Base-by-base conservation (phyloP, 78 protist species). In the Emiliania huxleyi region DNA sequence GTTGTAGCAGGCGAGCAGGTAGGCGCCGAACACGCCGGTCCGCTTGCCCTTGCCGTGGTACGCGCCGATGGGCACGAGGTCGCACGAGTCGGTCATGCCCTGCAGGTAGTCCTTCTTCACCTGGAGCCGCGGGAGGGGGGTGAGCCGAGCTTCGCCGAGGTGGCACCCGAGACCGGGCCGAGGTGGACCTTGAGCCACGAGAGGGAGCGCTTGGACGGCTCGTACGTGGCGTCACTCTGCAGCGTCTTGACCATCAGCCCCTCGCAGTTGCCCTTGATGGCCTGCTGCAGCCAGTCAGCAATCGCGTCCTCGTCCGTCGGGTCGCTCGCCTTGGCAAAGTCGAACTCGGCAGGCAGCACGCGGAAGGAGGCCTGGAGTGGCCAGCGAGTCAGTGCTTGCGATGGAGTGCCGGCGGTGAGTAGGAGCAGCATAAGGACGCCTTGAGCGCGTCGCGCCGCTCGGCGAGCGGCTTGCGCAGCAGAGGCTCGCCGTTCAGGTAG, bases 181-280 rank as follows among this genome's bases (percentile, higher is more conserved):
- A n/a, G n/a, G n/a, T n/a, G n/a, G n/a, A n/a, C n/a, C 79, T 98
- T 98, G 87, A 98, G 94, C 99, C 99, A 98, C 38, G 96, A 96
- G 93, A 90, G 90, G 21, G 99, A 96, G 1, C 99, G 95, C 22
- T 71, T 43, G 23, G 94, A 42, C 2, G 91, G 43, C 77, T 87
- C 77, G 55, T 81, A 49, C 40, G 48, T 44, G 18, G 94, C 96
- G n/a, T 96, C 96, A n/a, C 35, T 91, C 35, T 93, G 89, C 56
- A 97, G 95, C 22, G 99, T 94, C 93, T 98, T 98, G 91, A 98
- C 97, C 99, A 99, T 98, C 42, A 99, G 96, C 18, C 99, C 99
- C 90, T 99, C 99, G 75, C 99, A 98, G 91, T 90, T 91, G 55
- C 44, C 96, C 25, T 91, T 49, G 40, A 97, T 55, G 0, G 99